These are phyloP conservation scores for Candida nanaspora DNA, from an alignment of 805 yeast species.

Conservation along the genomic window DNA sequence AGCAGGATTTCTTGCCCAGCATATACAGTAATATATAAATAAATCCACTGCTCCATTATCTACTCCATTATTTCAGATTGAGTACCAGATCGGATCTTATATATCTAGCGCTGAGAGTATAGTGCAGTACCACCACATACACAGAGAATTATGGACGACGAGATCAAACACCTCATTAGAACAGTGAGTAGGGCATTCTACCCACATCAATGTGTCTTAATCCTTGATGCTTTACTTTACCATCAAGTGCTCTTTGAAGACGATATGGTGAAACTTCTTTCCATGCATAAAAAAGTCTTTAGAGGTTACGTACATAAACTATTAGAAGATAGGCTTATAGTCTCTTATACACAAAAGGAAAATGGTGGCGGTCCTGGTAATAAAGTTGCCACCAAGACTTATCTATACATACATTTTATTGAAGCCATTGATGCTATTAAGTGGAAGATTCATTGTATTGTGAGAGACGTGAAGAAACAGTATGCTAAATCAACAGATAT, in stretches of 20 bases:
- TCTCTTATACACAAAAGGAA: conserved; percentile 65
- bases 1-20: too few relatives aligned
- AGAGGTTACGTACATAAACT: conserved; percentile 75
- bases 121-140: too few relatives aligned
- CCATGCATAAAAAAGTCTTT: conserved; percentile 80
- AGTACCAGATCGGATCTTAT: too few relatives aligned
- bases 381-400: conserved; percentile 71
- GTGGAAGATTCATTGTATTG: conserved; percentile 91
- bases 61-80: too few relatives aligned
- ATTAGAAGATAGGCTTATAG: conserved; percentile 75
- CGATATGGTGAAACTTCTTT: conserved; percentile 73
- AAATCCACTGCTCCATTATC: neutral
- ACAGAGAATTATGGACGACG: too few relatives aligned
- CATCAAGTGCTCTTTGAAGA: conserved; percentile 92
- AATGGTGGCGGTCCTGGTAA: conserved; percentile 59
- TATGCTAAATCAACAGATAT: conserved; percentile 82
- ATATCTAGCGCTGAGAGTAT: too few relatives aligned
- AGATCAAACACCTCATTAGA: conserved; percentile 43
- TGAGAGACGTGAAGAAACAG: conserved; percentile 70
- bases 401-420: conserved; percentile 72
- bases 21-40: neutral
- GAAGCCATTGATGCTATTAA: conserved; percentile 94
- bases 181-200: conserved; percentile 85
- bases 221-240: conserved; percentile 78
- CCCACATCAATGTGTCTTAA: conserved; percentile 71